Evolutionary conservation across 2,329 filamentous ascomycete genomes (phyloP), one percentile per base, ranked within the genome.

Genomic region (Tetracladium maxilliforme): DNA sequence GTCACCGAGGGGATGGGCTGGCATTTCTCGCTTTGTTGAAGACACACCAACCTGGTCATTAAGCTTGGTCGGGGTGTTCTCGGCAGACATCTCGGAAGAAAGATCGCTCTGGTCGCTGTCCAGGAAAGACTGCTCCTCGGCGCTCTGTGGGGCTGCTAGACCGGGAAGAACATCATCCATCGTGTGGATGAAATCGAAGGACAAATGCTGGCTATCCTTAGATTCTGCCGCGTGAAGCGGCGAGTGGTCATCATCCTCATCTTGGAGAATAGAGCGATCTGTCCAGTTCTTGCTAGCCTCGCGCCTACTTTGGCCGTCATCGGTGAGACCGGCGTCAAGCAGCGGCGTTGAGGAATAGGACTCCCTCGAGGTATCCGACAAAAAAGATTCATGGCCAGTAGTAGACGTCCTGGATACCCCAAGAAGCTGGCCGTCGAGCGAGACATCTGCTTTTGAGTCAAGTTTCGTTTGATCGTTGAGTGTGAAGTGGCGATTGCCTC

Each of bases 291-390:
- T 47, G 8, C 51, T 51, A n/a, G n/a, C n/a, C 14, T 42, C 38
- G 19, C 45, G 48, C 29, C 49, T 51, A 33, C 55, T 57, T 6
- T 41, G 48, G 2, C 47, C 58, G 32, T 69, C 61, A 21, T 70
- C 63, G 1, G 58, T 61, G 16, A 62, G 43, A 4, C 65, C 78
- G 24, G 78, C 68, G 32, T 87, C 76, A 9, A 92, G 61, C 6
- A 90, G 60, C 4, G 83, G 81, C 17, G 75, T 71, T 1, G 80
- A 86, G 19, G 69, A 75, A 43, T 83, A 84, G 0, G 80, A 87
- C 24, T 75, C 71, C 15, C 70, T 64, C 0, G 81, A 84, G 28
- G 65, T 67, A 10, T 69, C 63, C 2, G 67, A 68, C 4, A 67
- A 33, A 35, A 66, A 61, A 1, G 64, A 68, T 19, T 43, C n/a